phyloP scores from a whole-genome alignment of 2,329 filamentous ascomycete genomes.

The Blastomyces parvus region DNA sequence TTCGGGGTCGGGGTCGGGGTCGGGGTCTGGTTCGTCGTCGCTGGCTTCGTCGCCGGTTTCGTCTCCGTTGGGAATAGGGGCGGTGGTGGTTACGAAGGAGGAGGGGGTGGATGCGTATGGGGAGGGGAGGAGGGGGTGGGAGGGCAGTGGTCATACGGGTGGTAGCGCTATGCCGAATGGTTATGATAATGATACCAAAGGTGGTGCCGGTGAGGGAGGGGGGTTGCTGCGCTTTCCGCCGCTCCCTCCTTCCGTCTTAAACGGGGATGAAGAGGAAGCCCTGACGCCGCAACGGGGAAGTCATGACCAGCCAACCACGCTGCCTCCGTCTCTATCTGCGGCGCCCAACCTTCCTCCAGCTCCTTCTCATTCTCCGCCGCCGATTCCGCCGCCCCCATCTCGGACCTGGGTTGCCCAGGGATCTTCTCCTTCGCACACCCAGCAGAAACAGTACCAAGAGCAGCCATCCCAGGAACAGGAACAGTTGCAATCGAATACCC shows the following conservation, averaged over 20 bases:
- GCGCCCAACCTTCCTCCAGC: background rate
- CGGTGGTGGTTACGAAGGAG: background rate
- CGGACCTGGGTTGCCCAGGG: slow-evolving; percentile 12
- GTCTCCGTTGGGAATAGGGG: too few relatives aligned
- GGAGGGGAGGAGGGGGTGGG: background rate
- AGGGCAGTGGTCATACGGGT: background rate
- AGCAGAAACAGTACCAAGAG: slow-evolving; percentile 12
- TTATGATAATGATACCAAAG: too few relatives aligned
- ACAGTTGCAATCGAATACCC: slow-evolving; percentile 20
- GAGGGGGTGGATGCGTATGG: background rate
- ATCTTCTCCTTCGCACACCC: background rate
- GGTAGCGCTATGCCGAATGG: background rate
- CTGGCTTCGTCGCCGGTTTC: too few relatives aligned
- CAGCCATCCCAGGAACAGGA: background rate
- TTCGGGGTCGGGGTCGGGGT: too few relatives aligned
- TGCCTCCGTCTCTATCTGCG: background rate
- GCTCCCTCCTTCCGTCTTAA: background rate
- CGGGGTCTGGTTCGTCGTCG: too few relatives aligned
- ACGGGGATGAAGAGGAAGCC: slow-evolving; percentile 9
- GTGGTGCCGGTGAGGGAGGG: too few relatives aligned
- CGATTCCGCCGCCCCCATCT: slow-evolving; percentile 10
- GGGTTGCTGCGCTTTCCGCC: background rate
- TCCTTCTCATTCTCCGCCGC: slow-evolving; percentile 8
- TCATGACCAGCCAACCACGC: too few relatives aligned
- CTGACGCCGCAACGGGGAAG: slow-evolving; percentile 12